Conservation (phyloP, 768 basidiomycete genomes). For the Lactifluus pinguis region DNA sequence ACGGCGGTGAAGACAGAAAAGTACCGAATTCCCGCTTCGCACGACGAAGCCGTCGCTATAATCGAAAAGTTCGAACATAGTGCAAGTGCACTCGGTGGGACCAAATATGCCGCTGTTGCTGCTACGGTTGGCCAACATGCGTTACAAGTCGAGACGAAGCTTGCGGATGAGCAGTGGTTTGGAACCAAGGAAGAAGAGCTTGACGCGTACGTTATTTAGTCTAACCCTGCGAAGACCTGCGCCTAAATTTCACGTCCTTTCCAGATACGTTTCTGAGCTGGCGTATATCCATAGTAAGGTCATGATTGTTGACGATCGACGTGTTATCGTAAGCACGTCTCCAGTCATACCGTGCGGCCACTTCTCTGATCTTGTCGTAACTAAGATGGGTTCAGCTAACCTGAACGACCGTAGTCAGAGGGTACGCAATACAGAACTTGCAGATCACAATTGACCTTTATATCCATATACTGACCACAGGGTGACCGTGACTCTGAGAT, state of each 20-base stretch:
- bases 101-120: conserved; percentile 52
- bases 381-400: conserved; percentile 88
- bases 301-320: conserved; percentile 90
- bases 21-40: conserved; percentile 55
- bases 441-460: not conserved
- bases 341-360: not conserved
- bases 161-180: conserved; percentile 77
- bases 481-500: conserved; percentile 96
- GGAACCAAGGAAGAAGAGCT: conserved; percentile 80
- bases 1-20: conserved; percentile 45
- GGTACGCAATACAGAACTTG: conserved; percentile 27
- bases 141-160: conserved; percentile 47
- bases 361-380: not conserved
- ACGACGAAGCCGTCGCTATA: conserved; percentile 61
- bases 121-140: conserved; percentile 81
- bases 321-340: conserved; percentile 65
- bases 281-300: conserved; percentile 82
- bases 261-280: conserved; percentile 73
- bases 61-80: conserved; percentile 65
- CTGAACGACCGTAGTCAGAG: conserved; percentile 82
- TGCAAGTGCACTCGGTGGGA: conserved; percentile 35
- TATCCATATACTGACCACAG: conserved; percentile 26
- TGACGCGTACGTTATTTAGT: conserved; percentile 48
- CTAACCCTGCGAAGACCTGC: not conserved
- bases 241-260: conserved; percentile 20